A percentile compares a stretch with the other conserved stretches of the same genome.
Evolutionary conservation across 805 yeast genomes (phyloP).

Genomic region (Teunomyces lycoperdinae): DNA sequence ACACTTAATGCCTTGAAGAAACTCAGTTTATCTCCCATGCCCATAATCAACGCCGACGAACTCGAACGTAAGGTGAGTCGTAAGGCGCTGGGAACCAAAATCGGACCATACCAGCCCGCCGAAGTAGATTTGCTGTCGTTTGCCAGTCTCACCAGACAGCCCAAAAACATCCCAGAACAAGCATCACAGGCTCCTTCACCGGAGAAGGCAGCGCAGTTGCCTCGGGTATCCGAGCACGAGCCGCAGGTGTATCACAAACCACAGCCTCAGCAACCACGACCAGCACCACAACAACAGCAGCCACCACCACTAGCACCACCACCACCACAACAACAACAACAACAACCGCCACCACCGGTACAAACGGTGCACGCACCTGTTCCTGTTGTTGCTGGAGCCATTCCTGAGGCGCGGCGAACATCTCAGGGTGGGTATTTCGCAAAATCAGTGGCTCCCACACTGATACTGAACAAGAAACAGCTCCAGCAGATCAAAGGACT

Average conservation of each 20-base stretch:
- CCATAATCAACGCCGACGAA: slow-evolving; percentile 29
- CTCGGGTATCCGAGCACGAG: slow-evolving; percentile 1
- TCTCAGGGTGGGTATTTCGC: background rate
- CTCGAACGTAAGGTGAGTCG: slow-evolving; percentile 7
- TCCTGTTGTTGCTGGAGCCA: slow-evolving; percentile 26
- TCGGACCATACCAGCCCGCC: slow-evolving; percentile 43
- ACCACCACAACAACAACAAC: background rate
- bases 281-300: slow-evolving; percentile 3
- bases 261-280: background rate
- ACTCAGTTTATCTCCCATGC: slow-evolving; percentile 41
- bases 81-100: slow-evolving; percentile 2
- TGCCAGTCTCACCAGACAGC: slow-evolving; percentile 44
- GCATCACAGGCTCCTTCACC: background rate
- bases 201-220: slow-evolving; percentile 3
- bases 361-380: slow-evolving; percentile 11
- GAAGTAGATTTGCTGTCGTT: slow-evolving; percentile 44
- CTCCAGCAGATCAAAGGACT: slow-evolving; percentile 75
- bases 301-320: background rate
- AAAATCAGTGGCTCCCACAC: background rate
- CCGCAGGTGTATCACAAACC: slow-evolving; percentile 4
- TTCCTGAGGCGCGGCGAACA: slow-evolving; percentile 13
- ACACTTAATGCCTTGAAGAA: slow-evolving; percentile 44
- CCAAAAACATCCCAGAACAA: slow-evolving; percentile 17
- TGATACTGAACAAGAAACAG: slow-evolving; percentile 15
- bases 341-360: background rate